Percentiles rank a stretch among this genome's conserved stretches.
Evolutionary conservation across 495 filamentous ascomycete genomes (phyloP).

Genomic region (Penicillium salamii): DNA sequence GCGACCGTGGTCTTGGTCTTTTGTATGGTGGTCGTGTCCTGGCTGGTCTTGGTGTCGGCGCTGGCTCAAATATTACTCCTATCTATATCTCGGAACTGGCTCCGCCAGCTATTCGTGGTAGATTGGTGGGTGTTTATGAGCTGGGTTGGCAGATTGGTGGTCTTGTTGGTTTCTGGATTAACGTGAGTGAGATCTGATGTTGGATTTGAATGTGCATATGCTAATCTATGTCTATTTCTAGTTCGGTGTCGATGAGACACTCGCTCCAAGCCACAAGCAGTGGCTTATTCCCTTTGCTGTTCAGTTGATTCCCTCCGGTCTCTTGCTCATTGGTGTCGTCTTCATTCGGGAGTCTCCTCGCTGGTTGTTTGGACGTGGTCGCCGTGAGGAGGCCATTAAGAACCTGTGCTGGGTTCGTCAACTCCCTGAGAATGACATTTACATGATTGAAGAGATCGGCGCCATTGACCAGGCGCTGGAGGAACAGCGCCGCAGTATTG

Average conservation of each 20-base stretch:
- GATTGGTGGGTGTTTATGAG: conserved; percentile 74
- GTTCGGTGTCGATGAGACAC: conserved; percentile 39
- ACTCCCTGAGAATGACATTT: conserved; percentile 56
- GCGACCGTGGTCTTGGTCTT: conserved; percentile 56
- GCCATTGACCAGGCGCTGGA: conserved; percentile 63
- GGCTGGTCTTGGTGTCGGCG: conserved; percentile 72
- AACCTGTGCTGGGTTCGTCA: conserved; percentile 66
- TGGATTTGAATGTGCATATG: not conserved
- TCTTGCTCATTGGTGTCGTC: conserved; percentile 47
- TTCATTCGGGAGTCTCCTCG: conserved; percentile 57
- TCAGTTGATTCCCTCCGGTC: conserved; percentile 52
- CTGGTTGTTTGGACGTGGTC: conserved; percentile 51
- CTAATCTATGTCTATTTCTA: conserved; percentile 15
- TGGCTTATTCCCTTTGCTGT: conserved; percentile 58
- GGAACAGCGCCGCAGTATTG: conserved; percentile 55
- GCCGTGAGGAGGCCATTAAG: conserved; percentile 54
- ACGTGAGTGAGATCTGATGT: conserved; percentile 30
- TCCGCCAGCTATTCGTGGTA: conserved; percentile 75
- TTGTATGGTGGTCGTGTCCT: conserved; percentile 71
- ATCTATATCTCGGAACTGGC: conserved; percentile 81
- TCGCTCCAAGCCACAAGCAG: conserved; percentile 37
- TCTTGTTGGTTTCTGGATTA: conserved; percentile 73
- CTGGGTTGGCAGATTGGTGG: conserved; percentile 73
- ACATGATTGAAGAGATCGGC: conserved; percentile 65
- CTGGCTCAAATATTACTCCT: conserved; percentile 72